phyloP scores from a whole-genome alignment of 2,329 filamentous ascomycete species.

The Gaeumannomyces sp. region DNA sequence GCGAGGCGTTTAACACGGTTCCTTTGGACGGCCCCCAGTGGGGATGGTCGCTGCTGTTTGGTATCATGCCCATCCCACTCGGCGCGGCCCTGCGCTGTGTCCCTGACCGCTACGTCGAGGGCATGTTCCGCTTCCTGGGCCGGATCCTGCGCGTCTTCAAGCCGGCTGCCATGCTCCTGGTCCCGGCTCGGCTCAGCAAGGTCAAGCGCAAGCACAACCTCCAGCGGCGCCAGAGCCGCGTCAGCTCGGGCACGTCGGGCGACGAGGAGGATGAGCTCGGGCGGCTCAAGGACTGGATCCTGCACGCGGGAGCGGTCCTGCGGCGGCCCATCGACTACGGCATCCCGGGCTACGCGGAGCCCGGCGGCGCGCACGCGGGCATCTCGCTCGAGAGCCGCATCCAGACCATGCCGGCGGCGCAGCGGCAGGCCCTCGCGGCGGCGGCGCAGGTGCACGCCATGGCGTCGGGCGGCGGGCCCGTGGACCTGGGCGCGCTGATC shows the following conservation, averaged over 20 bases:
- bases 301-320: slow-evolving; percentile 19
- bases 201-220: slow-evolving; percentile 12
- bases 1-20: slow-evolving; percentile 57
- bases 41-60: slow-evolving; percentile 64
- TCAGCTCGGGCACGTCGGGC: not conserved
- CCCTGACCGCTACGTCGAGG: slow-evolving; percentile 35
- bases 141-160: slow-evolving; percentile 22
- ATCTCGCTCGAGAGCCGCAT: slow-evolving; percentile 6
- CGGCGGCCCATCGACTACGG: slow-evolving; percentile 18
- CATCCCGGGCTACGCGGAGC: slow-evolving; percentile 16
- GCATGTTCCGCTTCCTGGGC: slow-evolving; percentile 17
- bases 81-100: slow-evolving; percentile 36
- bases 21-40: slow-evolving; percentile 59
- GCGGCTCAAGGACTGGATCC: slow-evolving; percentile 18
- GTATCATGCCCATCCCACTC: slow-evolving; percentile 60
- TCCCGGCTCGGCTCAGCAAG: slow-evolving; percentile 15
- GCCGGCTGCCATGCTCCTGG: slow-evolving; percentile 13
- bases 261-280: slow-evolving; percentile 14
- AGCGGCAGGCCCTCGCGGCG: slow-evolving; percentile 16
- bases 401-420: slow-evolving; percentile 18
- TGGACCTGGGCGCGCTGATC: slow-evolving; percentile 13
- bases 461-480: slow-evolving; percentile 8
- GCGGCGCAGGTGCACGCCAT: slow-evolving; percentile 10
- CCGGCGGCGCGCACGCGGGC: slow-evolving; percentile 7
- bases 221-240: slow-evolving; percentile 4